Conservation (phyloP, 2,329 filamentous ascomycete species). For the Aspergillus quadricinctus region DNA sequence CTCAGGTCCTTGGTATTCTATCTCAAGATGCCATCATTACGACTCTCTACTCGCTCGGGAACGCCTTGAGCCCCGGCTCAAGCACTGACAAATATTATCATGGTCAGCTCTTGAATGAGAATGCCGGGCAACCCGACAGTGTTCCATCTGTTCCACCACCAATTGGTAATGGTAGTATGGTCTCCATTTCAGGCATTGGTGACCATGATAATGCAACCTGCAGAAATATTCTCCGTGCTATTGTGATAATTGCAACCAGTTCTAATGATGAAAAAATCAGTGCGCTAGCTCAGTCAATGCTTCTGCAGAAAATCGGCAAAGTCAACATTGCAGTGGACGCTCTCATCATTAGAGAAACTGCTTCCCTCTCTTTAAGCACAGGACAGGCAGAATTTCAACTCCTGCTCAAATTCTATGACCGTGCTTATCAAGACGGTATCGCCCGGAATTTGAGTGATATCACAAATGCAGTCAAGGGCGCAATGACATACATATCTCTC, state of each 20-base stretch:
- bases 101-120: slow-evolving; percentile 24
- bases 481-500: slow-evolving; percentile 74
- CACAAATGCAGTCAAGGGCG: slow-evolving; percentile 72
- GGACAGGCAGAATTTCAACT: slow-evolving; percentile 79
- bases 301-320: slow-evolving; percentile 91
- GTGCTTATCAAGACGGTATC: slow-evolving; percentile 68
- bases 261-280: slow-evolving; percentile 89
- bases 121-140: slow-evolving; percentile 48
- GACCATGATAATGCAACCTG: slow-evolving; percentile 78
- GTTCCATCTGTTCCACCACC: slow-evolving; percentile 35
- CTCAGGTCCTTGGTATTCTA: slow-evolving; percentile 72
- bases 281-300: slow-evolving; percentile 87
- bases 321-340: slow-evolving; percentile 76
- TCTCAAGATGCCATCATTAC: slow-evolving; percentile 93
- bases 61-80: slow-evolving; percentile 75
- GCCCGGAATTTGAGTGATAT: slow-evolving; percentile 63
- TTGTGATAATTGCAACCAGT: slow-evolving; percentile 79
- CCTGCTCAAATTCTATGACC: slow-evolving; percentile 77
- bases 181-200: slow-evolving; percentile 69
- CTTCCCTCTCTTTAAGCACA: slow-evolving; percentile 70
- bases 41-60: slow-evolving; percentile 93
- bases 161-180: slow-evolving; percentile 39
- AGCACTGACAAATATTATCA: slow-evolving; percentile 45
- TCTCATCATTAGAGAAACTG: slow-evolving; percentile 78
- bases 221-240: slow-evolving; percentile 87